Conservation (phyloP, 495 filamentous ascomycete species). For the Neurospora tetrasperma region DNA sequence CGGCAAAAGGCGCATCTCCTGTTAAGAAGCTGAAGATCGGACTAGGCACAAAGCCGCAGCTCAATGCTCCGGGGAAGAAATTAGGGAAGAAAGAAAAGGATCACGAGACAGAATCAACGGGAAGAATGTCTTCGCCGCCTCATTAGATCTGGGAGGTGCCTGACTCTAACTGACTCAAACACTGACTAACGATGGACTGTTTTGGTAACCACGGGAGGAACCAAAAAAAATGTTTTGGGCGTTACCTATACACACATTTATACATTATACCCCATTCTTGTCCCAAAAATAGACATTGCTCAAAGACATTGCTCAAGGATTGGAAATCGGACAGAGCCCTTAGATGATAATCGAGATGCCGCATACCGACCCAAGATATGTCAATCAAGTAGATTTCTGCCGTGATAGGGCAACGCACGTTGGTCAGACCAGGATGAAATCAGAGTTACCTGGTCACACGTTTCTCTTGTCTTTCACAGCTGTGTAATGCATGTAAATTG, state of each 20-base stretch:
- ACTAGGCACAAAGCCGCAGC: constrained; percentile 23
- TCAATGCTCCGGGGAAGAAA: constrained; percentile 27
- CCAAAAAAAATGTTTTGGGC: background rate
- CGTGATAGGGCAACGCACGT: background rate
- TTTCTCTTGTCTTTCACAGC: background rate
- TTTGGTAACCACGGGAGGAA: background rate
- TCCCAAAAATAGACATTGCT: background rate
- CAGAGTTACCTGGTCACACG: background rate
- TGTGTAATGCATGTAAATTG: background rate
- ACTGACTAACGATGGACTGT: background rate
- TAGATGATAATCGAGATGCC: background rate
- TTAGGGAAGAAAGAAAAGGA: constrained; percentile 33
- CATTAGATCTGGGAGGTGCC: constrained; percentile 4
- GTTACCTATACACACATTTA: background rate
- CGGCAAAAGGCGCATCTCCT: constrained; percentile 30
- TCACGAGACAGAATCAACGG: constrained; percentile 40
- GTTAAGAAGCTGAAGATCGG: constrained; percentile 38
- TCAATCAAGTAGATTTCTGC: background rate
- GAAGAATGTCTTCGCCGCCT: constrained; percentile 40
- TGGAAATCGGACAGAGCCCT: background rate
- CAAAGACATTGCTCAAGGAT: background rate
- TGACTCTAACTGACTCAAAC: background rate
- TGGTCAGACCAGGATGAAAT: background rate
- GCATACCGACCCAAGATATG: background rate
- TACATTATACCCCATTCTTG: background rate